Evolutionary conservation across 1,139 yeast species (phyloP), one percentile per base, ranked within the genome.

Genomic region (Wickerhamomyces sp.): DNA sequence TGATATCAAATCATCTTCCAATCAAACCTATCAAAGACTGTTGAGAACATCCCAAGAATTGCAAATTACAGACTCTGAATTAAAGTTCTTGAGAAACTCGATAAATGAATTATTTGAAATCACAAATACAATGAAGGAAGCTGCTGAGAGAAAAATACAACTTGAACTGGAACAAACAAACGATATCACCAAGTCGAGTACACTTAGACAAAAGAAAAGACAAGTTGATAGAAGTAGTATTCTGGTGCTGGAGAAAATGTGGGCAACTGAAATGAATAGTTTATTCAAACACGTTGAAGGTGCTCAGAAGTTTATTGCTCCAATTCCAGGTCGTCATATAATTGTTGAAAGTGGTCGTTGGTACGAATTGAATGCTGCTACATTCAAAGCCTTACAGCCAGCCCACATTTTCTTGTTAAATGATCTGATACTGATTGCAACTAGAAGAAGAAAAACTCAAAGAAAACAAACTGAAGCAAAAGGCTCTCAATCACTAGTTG

Each of bases 251-350:
- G 94, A 86, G 61, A 82, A 79, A 58, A 76, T 85, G 73, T 88
- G 95, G 96, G 86, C 83, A 29, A 75, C 72, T 43, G 91, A 88
- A 58, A 71, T 91, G 58, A 79, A 77, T 46, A 76, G 81, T 8
- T 67, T 91, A 40, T 90, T 84, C 64, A 81, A 82, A 55, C 88
- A 85, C 51, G 95, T 91, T 10, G 97, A 91, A 54, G 95, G 96
- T 7, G 91, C 96, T 1, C 91, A 89, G 52, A 88, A 87, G 60
- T 80, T 77, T 53, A 71, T 91, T 41, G 87, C 90, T 27, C 79
- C 89, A 1, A 66, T 78, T 7, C 88, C 94, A 0, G 95, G 94
- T 3, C 75, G 97, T 45, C 96, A 90, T 61, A 79, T 91, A 3
- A 69, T 89, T 30, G 78, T 83, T 10, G 94, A 89, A 57, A 82